phyloP scores from a whole-genome alignment of 1,139 yeast genomes.

The Yamadazyma blattariae region DNA sequence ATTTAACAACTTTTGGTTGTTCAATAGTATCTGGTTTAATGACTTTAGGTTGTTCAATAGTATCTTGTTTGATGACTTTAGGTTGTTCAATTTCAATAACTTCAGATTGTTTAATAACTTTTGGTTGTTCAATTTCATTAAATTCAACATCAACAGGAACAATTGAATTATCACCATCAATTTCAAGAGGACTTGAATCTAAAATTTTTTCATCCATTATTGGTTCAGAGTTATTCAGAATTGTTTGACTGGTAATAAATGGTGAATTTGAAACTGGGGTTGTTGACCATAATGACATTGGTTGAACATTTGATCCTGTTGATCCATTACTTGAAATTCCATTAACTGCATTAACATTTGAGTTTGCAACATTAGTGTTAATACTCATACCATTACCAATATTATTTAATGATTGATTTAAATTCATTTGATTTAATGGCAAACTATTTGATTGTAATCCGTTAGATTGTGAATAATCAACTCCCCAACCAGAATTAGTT shows the following conservation, averaged over 20 bases:
- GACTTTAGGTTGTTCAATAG: constrained; percentile 4
- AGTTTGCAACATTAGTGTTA: constrained; percentile 6
- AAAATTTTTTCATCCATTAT: background rate
- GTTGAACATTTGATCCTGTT: constrained; percentile 9
- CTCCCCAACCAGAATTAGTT: constrained; percentile 41
- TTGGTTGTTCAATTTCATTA: constrained; percentile 10
- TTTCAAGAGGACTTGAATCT: background rate
- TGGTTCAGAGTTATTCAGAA: constrained; percentile 1
- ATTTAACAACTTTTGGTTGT: constrained; percentile 2
- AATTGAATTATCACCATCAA: background rate
- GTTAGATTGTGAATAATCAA: constrained; percentile 24
- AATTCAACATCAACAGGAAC: constrained; percentile 4
- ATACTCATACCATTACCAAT: background rate
- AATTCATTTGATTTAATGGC: constrained; percentile 3
- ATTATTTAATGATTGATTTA: constrained; percentile 6
- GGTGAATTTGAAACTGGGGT: constrained; percentile 38
- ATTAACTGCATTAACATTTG: background rate
- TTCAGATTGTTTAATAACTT: constrained; percentile 3
- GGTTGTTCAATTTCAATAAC: constrained; percentile 7
- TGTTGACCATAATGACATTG: constrained; percentile 44
- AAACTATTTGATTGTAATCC: constrained; percentile 19
- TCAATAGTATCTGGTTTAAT: constrained; percentile 2
- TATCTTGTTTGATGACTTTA: constrained; percentile 7
- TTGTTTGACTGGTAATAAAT: constrained; percentile 17
- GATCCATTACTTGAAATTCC: background rate